Evolutionary conservation across 768 basidiomycete genomes (phyloP).

Genomic region (Leccinum variicolor): DNA sequence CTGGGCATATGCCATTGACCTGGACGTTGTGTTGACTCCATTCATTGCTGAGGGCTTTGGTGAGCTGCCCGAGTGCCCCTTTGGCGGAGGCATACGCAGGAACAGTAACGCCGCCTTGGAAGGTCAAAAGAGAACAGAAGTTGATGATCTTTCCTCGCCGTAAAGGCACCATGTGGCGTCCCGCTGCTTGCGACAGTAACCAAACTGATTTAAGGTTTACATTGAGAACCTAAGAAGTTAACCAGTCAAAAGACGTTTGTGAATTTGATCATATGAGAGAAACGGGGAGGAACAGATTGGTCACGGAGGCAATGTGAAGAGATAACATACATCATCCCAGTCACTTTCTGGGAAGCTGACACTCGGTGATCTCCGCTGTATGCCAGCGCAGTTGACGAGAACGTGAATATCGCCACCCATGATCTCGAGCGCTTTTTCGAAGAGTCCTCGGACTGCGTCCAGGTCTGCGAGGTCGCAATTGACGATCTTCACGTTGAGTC

Average conservation of each 20-base stretch:
- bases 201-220: constrained; percentile 88
- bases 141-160: constrained; percentile 72
- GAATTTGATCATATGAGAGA: constrained; percentile 7
- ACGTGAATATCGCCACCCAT: constrained; percentile 57
- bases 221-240: constrained; percentile 60
- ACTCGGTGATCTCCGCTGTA: constrained; percentile 57
- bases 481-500: constrained; percentile 39
- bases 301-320: constrained; percentile 27
- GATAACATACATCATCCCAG: constrained; percentile 63
- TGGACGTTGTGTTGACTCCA: constrained; percentile 88
- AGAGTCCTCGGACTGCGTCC: constrained; percentile 45
- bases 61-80: constrained; percentile 80
- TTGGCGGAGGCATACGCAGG: constrained; percentile 93
- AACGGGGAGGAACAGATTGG: constrained; percentile 3
- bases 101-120: constrained; percentile 63
- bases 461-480: constrained; percentile 57
- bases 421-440: constrained; percentile 44
- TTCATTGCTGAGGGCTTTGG: constrained; percentile 90
- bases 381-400: constrained; percentile 69
- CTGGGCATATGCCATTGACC: constrained; percentile 86
- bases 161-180: constrained; percentile 80
- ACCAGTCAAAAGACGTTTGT: constrained; percentile 8
- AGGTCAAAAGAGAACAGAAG: constrained; percentile 52
- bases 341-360: constrained; percentile 62
- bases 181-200: constrained; percentile 83